Evolutionary conservation across 805 yeast species (phyloP), one percentile per base, ranked within the genome.

Genomic region (Teunomyces funiuensis): DNA sequence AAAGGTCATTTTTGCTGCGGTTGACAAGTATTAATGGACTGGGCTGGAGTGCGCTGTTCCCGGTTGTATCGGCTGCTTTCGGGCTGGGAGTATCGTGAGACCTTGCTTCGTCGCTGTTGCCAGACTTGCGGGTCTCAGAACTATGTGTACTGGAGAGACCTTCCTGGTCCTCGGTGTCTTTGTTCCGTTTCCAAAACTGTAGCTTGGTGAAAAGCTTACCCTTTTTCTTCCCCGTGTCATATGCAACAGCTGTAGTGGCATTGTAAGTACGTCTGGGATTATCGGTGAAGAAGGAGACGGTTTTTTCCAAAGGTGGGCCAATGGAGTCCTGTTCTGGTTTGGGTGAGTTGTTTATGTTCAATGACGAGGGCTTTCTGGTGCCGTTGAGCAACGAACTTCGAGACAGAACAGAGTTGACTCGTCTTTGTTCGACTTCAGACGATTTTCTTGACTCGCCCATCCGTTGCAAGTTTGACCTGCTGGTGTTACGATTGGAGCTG

Each of bases 141-240:
- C 34, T 31, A 11, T 31, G 34, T 13, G 34, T 31, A 7, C 34
- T 31, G 34, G 25, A 31, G 9, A 31, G 34, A 10, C 15, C 34
- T 19, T 31, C 34, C 2, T 11, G 18, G 13, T 31, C 34, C 2
- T 31, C 34, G 19, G 15, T 10, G 6, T 31, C 34, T 15, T 31
- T 31, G 15, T 31, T 31, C 34, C 44, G 54, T 39, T 62, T 68
- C 75, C 75, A 69, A 45, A 69, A 69, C 51, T 64, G 70, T 4
- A 69, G 53, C 41, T 58, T 65, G 27, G 55, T 58, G 18, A 68
- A 45, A 15, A 68, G 45, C 29, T 54, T 60, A 19, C 50, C 55
- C 33, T 60, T 55, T 44, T 54, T 33, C 42, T 54, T 29, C 30
- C 48, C 38, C 28, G 44, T 28, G 28, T 41, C 33, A 37, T 47